Evolutionary conservation across 768 basidiomycete species (phyloP), one percentile per base, ranked within the genome.

Genomic region (Collybia mongolica): DNA sequence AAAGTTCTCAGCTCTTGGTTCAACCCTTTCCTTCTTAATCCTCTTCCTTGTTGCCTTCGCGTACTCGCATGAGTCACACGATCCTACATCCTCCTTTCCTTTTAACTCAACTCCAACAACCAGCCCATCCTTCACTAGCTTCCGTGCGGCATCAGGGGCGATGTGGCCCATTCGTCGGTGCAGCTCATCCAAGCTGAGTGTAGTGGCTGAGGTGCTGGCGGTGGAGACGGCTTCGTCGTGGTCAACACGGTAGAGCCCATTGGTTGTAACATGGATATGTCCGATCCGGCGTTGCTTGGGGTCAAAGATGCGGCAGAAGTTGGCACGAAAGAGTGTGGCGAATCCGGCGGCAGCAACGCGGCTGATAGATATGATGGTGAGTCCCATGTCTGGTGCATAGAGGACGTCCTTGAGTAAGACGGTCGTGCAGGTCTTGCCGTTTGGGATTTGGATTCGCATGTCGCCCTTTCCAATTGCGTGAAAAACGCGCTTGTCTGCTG

Each of bases 311-410:
- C 54, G 38, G 49, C 65, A 66, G 46, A 54, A 50, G 8, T 55
- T 51, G 14, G 59, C 58, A 3, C 54, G 44, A 42, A 69, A 70
- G 1, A 62, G 51, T 2, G 55, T 48, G 2, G 57, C 44, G 20
- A 51, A 60, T 0, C 66, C 63, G 20, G 58, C 58, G 12, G 61
- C 57, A 20, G 63, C 56, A 19, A 70, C 57, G 18, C 54, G 44
- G 32, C 65, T 62, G 43, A 71, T 60, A 1, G 67, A 70, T 2
- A 72, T 48, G 1, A 72, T 56, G 22, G 67, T 70, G 37, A 66
- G 55, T 11, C 60, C 63, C 42, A 71, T 60, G 18, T 54, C 46
- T 12, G 66, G 67, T 7, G 65, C 56, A 52, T 69, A 66, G 5
- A 68, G 54, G 0, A 71, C 65, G 20, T 64, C 61, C 11, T 52